Evolutionary conservation across 345 rosid genomes (phyloP).

Genomic region (Gossypium raimondii): DNA sequence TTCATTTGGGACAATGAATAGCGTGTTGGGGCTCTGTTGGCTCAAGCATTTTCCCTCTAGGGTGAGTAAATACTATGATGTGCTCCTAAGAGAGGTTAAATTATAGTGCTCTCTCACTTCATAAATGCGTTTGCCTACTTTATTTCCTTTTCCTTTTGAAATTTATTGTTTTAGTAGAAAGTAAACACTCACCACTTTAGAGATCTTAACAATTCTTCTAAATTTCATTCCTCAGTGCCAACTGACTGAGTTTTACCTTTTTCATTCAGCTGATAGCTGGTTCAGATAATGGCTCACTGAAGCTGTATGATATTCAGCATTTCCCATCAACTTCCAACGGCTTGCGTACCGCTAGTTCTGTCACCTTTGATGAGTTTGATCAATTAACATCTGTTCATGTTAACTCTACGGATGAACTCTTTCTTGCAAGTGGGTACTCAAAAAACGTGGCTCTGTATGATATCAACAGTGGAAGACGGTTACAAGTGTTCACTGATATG

Average conservation of each 20-base stretch:
- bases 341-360: constrained; percentile 32
- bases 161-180: neutral
- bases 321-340: constrained; percentile 35
- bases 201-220: neutral
- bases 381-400: constrained; percentile 90
- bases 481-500: constrained; percentile 77
- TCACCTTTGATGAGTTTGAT: constrained; percentile 82
- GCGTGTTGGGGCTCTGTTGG: constrained; percentile 95
- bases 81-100: constrained; percentile 1
- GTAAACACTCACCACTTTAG: neutral
- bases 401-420: constrained; percentile 76
- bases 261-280: constrained; percentile 81
- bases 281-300: constrained; percentile 87
- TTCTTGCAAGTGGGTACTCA: constrained; percentile 95
- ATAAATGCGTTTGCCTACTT: constrained; percentile 1
- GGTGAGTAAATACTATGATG: constrained; percentile 38
- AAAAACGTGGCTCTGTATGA: constrained; percentile 83
- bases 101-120: neutral
- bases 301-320: constrained; percentile 61
- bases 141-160: neutral
- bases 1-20: constrained; percentile 67
- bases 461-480: constrained; percentile 61
- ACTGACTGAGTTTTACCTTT: neutral
- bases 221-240: neutral
- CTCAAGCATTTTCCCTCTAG: constrained; percentile 74